Evolutionary conservation across 148 eudicot species (phyloP), one percentile per base, ranked within the genome.

Genomic region (Nyssa sinensis): DNA sequence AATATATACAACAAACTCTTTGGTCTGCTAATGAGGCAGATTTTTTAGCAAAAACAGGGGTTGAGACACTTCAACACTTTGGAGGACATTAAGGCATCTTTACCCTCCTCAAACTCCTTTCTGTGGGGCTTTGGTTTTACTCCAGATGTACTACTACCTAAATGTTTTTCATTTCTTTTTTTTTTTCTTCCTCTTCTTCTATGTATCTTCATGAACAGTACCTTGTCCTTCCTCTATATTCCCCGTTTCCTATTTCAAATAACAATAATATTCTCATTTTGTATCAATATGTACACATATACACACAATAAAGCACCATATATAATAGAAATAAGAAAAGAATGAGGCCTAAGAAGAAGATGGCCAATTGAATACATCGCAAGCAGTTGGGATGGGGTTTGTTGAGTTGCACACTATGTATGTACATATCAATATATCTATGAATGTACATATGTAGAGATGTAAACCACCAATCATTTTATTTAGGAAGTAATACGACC

Each of bases 401-500:
- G 59, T 24, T 35, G 37, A n/a, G 31, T n/a, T n/a, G n/a, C n/a
- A n/a, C n/a, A n/a, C n/a, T n/a, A n/a, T n/a, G n/a, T 17, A 58
- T 37, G 23, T 2, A 17, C 34, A 62, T 33, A 23, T 55, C 47
- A 34, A 61, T 24, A 28, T 39, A 10, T 24, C 7, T 28, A 31
- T 24, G 14, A 63, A n/a, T 35, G 23, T 5, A 71, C 25, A 30
- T 17, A 57, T 65, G 68, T 59, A 65, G 16, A 30, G 21, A 72
- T 35, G 75, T 34, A 66, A 73, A 5, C n/a, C 62, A 28, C 31
- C 60, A 59, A 62, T 67, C 66, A 63, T 67, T 55, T n/a, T 17
- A 31, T 25, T 17, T 25, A 76, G 39, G 16, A 71, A 0, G 34
- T 17, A 47, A 32, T 2, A 33, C 33, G 12, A 65, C 51, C 14